These are phyloP conservation scores for Penicillium samsonianum DNA, from an alignment of 495 filamentous ascomycete species.

Conservation along the genomic window DNA sequence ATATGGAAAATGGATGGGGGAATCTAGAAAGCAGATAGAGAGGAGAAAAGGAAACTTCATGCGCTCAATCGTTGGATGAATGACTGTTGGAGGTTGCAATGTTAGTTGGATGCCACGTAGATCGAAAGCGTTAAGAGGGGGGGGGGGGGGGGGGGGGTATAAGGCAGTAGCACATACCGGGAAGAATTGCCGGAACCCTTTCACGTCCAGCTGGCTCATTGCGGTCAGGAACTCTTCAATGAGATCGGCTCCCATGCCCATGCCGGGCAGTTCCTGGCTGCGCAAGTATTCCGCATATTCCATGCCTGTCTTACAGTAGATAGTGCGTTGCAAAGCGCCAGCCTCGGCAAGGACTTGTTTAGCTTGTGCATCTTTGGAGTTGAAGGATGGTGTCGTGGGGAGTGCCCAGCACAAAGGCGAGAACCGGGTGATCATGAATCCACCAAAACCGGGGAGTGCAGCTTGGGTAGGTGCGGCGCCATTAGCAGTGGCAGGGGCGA, in stretches of 20 bases:
- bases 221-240: slow-evolving; percentile 57
- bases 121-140: background rate
- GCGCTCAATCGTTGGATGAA: slow-evolving; percentile 54
- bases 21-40: slow-evolving; percentile 43
- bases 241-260: slow-evolving; percentile 54
- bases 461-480: slow-evolving; percentile 43
- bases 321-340: slow-evolving; percentile 77
- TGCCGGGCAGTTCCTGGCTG: slow-evolving; percentile 50
- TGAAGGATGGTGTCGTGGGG: slow-evolving; percentile 71
- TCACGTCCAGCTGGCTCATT: slow-evolving; percentile 52
- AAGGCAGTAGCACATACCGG: slow-evolving; percentile 33
- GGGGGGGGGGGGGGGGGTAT: no score
- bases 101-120: slow-evolving; percentile 1
- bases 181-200: slow-evolving; percentile 59
- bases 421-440: slow-evolving; percentile 85
- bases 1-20: slow-evolving; percentile 39
- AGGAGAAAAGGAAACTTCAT: slow-evolving; percentile 34
- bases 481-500: slow-evolving; percentile 56
- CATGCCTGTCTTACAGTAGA: slow-evolving; percentile 80
- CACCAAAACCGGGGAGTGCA: slow-evolving; percentile 84
- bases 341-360: slow-evolving; percentile 84
- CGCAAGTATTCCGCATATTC: slow-evolving; percentile 60
- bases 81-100: slow-evolving; percentile 29
- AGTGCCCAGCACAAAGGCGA: slow-evolving; percentile 87
- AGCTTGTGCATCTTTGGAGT: slow-evolving; percentile 79